These are phyloP conservation scores for Fusarium sp. DNA, from an alignment of 2,329 filamentous ascomycete species.

Conservation along the genomic window DNA sequence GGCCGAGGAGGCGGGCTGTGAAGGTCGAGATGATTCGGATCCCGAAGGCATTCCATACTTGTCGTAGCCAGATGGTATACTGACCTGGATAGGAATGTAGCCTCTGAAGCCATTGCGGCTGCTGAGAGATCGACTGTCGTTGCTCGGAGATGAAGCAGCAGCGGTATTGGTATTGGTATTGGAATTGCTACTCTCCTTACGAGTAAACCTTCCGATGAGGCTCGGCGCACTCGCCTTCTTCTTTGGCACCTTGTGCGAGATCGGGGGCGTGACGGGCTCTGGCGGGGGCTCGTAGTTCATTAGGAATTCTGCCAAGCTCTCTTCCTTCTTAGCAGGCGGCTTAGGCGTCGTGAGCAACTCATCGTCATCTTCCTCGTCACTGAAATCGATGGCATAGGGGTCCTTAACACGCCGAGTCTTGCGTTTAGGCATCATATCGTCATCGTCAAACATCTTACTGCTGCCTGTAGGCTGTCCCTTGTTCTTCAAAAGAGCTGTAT, in stretches of 20 bases:
- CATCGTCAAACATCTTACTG: constrained; percentile 59
- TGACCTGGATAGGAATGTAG: constrained; percentile 66
- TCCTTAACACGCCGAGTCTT: constrained; percentile 84
- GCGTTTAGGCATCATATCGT: constrained; percentile 71
- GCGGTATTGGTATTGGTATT: constrained; percentile 19
- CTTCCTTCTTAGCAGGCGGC: constrained; percentile 62
- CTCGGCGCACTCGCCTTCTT: constrained; percentile 73
- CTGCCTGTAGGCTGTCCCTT: constrained; percentile 48
- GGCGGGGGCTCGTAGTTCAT: constrained; percentile 74
- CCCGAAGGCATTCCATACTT: constrained; percentile 52
- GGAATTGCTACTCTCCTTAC: constrained; percentile 50
- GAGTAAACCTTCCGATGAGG: constrained; percentile 68
- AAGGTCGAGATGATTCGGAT: constrained; percentile 31
- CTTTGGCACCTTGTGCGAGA: constrained; percentile 58
- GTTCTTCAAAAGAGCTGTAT: constrained; percentile 72
- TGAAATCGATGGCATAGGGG: constrained; percentile 91
- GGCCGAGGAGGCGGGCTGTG: constrained; percentile 37
- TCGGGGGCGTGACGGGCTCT: constrained; percentile 54
- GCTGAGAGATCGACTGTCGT: constrained; percentile 51
- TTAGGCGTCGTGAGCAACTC: constrained; percentile 54
- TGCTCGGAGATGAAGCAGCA: constrained; percentile 41
- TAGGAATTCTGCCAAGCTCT: constrained; percentile 79
- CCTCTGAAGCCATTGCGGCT: constrained; percentile 55
- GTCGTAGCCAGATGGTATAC: constrained; percentile 59
- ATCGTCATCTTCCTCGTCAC: constrained; percentile 71